Evolutionary conservation across 75 land plant species (phyloP).

Genomic region (Cryptomeria japonica): DNA sequence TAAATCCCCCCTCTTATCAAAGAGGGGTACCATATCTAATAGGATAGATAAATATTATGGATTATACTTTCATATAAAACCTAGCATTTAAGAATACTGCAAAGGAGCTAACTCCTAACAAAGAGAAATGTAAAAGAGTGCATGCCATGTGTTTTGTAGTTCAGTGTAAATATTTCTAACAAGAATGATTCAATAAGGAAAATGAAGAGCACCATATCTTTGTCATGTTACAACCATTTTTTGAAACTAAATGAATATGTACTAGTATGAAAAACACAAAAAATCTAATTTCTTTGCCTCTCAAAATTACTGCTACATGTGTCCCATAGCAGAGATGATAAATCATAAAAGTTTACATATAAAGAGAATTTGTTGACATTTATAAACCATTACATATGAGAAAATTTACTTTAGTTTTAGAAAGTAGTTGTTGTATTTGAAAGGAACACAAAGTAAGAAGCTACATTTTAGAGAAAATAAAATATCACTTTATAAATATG

Average conservation of each 20-base stretch:
- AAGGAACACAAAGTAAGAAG: too few species aligned
- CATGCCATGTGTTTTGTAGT: not conserved
- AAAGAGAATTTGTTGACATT: not conserved
- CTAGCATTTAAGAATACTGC: not conserved
- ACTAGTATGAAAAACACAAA: not conserved
- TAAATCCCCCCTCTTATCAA: slow-evolving; percentile 56
- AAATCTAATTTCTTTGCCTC: not conserved
- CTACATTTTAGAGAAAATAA: not conserved
- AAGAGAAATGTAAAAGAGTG: not conserved
- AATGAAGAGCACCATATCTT: not conserved
- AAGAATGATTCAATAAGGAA: not conserved
- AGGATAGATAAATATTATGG: not conserved
- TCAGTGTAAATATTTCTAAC: not conserved
- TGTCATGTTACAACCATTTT: not conserved
- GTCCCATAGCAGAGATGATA: not conserved
- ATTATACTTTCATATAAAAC: not conserved
- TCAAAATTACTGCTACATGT: not conserved
- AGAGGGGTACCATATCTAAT: slow-evolving; percentile 69
- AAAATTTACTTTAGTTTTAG: not conserved
- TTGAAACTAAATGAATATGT: not conserved
- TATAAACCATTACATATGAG: not conserved
- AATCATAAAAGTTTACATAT: too few species aligned
- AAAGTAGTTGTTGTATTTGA: not conserved
- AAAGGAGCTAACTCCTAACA: not conserved
- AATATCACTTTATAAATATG: not conserved